These are phyloP conservation scores for Kwoniella shivajii DNA, from an alignment of 1,284 basidiomycete genomes.

Conservation along the genomic window DNA sequence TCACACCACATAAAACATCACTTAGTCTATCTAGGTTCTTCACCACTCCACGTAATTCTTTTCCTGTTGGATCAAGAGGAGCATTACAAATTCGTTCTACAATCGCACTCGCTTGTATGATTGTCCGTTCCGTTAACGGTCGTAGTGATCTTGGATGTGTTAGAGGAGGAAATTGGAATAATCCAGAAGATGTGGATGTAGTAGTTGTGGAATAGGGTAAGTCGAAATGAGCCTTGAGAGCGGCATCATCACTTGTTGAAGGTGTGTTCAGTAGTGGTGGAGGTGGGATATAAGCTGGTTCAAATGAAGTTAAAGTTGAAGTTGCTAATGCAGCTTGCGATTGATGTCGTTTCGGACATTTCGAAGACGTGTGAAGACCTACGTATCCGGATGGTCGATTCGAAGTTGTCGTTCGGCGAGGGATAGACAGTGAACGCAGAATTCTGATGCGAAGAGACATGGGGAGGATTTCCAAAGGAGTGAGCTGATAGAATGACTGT, in stretches of 20 bases:
- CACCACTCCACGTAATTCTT: conserved; percentile 77
- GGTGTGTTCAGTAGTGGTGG: conserved; percentile 14
- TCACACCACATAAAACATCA: conserved; percentile 92
- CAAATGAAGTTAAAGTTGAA: not conserved
- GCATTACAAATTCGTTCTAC: conserved; percentile 56
- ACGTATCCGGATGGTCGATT: not conserved
- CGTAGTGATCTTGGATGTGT: conserved; percentile 36
- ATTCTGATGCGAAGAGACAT: not conserved
- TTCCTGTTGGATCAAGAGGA: conserved; percentile 41
- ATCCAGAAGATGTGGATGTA: conserved; percentile 30
- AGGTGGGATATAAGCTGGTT: conserved; percentile 12
- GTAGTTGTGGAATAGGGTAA: conserved; percentile 10
- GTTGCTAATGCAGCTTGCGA: conserved; percentile 13
- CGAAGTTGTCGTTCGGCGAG: not conserved
- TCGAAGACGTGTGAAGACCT: not conserved
- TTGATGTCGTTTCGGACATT: not conserved
- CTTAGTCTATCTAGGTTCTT: conserved; percentile 94
- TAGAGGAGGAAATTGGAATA: conserved; percentile 49
- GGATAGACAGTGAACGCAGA: not conserved
- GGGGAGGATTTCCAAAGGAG: not conserved
- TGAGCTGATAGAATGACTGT: not conserved
- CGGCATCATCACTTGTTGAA: conserved; percentile 11
- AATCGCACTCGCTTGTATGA: conserved; percentile 46
- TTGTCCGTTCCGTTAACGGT: conserved; percentile 47
- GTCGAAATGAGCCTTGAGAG: conserved; percentile 34